Evolutionary conservation across 169 alveolate species (phyloP), one percentile per base, ranked within the genome.

Genomic region (Fabrea salina): DNA sequence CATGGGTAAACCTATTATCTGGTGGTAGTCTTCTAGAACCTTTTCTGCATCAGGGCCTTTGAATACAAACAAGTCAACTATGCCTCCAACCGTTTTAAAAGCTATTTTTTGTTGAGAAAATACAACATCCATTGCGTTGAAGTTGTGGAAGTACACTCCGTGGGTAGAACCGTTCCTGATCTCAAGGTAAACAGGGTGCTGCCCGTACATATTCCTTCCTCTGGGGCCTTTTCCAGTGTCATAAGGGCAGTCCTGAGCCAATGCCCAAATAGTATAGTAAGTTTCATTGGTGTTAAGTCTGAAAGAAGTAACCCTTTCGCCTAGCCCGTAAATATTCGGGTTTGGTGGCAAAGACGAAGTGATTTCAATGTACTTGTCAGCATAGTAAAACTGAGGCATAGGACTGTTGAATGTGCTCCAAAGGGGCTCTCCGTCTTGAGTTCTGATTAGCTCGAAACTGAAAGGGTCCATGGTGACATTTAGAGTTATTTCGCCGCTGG

Each of bases 1-100:
- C n/a, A 76, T 53, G 13, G 95, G 93, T 41, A 53, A 72, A 0
- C 95, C 95, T 49, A 87, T 79, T 27, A 91, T 61, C 19, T 86
- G 67, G 61, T 84, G 86, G 50, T 84, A 75, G 2, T 80, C 78
- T 68, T 70, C 27, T 19, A 91, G 74, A 41, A 87, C 54, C 30
- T 86, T 89, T 44, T 86, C 89, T 7, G 92, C 85, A 11, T 84
- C 75, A 11, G 75, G 72, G 0, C 90, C 92, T 16, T 79, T 33
- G 35, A 86, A 77, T 41, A 85, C 25, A 78, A 74, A 90, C 72
- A 82, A 75, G 59, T 85, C 86, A 22, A 90, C 75, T 35, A 85
- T 83, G 11, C 95, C 95, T 32, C 95, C 95, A 25, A 83, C 82
- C 3, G 90, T 71, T 19, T 30, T 64, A 44, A 32, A 39, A 1